phyloP scores from a whole-genome alignment of 2,329 filamentous ascomycete genomes.

The Nemania diffusa region DNA sequence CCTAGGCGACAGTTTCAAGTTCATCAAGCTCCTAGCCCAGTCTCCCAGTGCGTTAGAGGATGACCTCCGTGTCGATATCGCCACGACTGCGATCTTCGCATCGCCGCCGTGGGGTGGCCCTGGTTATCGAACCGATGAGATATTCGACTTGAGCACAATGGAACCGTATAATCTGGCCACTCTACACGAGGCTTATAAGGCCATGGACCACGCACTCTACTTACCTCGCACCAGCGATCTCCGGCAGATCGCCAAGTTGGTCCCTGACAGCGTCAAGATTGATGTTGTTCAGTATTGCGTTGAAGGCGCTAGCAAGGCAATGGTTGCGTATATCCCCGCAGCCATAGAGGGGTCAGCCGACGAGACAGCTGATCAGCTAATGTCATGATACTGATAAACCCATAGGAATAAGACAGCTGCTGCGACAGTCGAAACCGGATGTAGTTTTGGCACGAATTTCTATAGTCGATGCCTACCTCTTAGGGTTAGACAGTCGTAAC shows the following conservation, averaged over 20 bases:
- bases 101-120: slow-evolving; percentile 71
- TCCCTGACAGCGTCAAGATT: slow-evolving; percentile 63
- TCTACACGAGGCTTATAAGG: slow-evolving; percentile 70
- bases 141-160: slow-evolving; percentile 90
- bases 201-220: slow-evolving; percentile 76
- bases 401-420: not conserved
- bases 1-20: slow-evolving; percentile 85
- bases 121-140: slow-evolving; percentile 65
- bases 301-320: slow-evolving; percentile 85
- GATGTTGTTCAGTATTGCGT: slow-evolving; percentile 92
- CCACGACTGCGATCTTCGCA: slow-evolving; percentile 62
- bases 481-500: not conserved
- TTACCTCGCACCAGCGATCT: slow-evolving; percentile 87
- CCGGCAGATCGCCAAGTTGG: slow-evolving; percentile 75
- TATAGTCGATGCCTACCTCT: not conserved
- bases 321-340: slow-evolving; percentile 70
- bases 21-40: slow-evolving; percentile 62
- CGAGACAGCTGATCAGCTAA: slow-evolving; percentile 10
- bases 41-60: slow-evolving; percentile 45
- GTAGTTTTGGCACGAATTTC: not conserved
- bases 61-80: slow-evolving; percentile 55
- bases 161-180: slow-evolving; percentile 80
- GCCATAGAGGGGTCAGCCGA: slow-evolving; percentile 14
- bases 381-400: slow-evolving; percentile 6
- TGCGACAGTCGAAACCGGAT: not conserved